phyloP scores from a whole-genome alignment of 257 asterid genomes.

The Orobanche coerulescens region DNA sequence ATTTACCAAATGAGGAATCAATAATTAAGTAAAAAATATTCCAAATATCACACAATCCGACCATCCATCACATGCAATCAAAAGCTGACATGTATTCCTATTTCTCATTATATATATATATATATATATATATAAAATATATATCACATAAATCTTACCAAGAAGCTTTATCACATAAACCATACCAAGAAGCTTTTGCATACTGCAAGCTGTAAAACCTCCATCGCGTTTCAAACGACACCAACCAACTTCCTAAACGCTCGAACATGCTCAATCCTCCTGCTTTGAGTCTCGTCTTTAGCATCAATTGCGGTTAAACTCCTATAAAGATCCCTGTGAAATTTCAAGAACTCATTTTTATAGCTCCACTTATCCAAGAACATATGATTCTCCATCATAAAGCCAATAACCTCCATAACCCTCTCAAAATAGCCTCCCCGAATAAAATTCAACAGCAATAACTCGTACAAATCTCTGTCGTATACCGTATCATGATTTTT shows the following conservation, averaged over 20 bases:
- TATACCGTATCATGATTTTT: slow-evolving; percentile 26
- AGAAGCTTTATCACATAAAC: not conserved
- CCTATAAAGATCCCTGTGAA: slow-evolving; percentile 74
- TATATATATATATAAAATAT: no score
- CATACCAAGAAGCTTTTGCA: not conserved
- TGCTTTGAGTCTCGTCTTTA: slow-evolving; percentile 54
- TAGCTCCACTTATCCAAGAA: slow-evolving; percentile 70
- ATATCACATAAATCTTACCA: no score
- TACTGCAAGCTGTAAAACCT: not conserved
- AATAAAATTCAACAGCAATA: slow-evolving; percentile 53
- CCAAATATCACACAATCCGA: no score
- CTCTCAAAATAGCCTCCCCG: slow-evolving; percentile 88
- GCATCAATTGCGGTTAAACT: slow-evolving; percentile 38
- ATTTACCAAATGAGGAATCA: no score
- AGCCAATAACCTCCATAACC: slow-evolving; percentile 63
- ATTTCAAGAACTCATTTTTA: slow-evolving; percentile 51
- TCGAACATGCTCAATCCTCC: slow-evolving; percentile 68
- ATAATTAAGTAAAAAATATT: no score
- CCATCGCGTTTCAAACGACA: slow-evolving; percentile 27
- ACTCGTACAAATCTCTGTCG: slow-evolving; percentile 58
- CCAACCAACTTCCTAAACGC: slow-evolving; percentile 67
- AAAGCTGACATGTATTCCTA: no score
- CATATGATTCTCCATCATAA: slow-evolving; percentile 56
- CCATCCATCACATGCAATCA: no score
- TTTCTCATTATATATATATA: no score